Evolutionary conservation across 2,329 filamentous ascomycete genomes (phyloP).

Genomic region (Hirsutella minnesotensis): DNA sequence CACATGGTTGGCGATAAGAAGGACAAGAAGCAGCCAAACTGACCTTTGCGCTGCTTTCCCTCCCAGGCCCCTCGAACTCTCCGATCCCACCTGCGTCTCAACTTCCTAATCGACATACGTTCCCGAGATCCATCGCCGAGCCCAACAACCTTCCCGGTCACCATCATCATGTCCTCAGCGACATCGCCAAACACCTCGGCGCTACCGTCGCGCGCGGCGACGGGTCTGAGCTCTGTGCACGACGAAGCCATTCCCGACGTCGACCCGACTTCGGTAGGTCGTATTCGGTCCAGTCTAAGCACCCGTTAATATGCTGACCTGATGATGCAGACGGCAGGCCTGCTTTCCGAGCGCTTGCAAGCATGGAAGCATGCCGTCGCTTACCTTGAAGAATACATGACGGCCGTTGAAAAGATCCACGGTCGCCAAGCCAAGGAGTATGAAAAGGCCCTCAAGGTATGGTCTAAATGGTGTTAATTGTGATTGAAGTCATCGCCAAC

Average conservation of each 20-base stretch:
- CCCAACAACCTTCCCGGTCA: too few species aligned
- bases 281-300: not conserved
- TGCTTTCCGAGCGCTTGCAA: slow-evolving; percentile 77
- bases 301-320: not conserved
- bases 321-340: slow-evolving; percentile 50
- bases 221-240: slow-evolving; percentile 26
- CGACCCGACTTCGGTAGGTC: slow-evolving; percentile 45
- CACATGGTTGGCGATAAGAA: too few species aligned
- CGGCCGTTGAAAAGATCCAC: slow-evolving; percentile 75
- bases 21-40: too few species aligned
- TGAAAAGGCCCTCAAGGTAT: slow-evolving; percentile 78
- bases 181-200: slow-evolving; percentile 17
- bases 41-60: not conserved
- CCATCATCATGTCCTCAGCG: slow-evolving; percentile 14
- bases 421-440: slow-evolving; percentile 84
- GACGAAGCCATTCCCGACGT: slow-evolving; percentile 48
- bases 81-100: too few species aligned
- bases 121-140: too few species aligned
- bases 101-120: too few species aligned
- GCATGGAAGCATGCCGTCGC: slow-evolving; percentile 93
- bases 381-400: slow-evolving; percentile 85
- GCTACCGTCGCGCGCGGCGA: slow-evolving; percentile 35
- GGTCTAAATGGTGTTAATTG: too few species aligned
- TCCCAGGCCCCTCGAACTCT: too few species aligned
- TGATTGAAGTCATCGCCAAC: too few species aligned